Evolutionary conservation across 192 early-diverging fungal species (phyloP).

Genomic region (Paraglomus occultum): DNA sequence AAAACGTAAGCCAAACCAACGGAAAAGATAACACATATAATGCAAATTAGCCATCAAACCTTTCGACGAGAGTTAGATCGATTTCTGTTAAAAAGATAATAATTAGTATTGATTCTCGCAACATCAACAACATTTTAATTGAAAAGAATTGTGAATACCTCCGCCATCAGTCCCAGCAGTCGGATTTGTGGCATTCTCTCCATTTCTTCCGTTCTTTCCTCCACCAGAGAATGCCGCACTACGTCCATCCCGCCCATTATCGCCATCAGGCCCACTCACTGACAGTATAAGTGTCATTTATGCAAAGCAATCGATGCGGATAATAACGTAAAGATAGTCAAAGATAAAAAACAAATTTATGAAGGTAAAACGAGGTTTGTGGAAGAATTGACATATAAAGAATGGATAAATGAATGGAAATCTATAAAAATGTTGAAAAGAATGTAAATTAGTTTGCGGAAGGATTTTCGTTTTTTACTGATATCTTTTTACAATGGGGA

Average conservation of each 20-base stretch:
- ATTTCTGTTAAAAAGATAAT: conserved; percentile 19
- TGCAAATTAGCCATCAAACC: conserved; percentile 13
- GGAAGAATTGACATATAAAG: too few relatives aligned
- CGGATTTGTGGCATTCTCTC: conserved; percentile 20
- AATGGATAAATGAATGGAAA: too few relatives aligned
- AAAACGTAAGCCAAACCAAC: background rate
- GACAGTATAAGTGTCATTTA: background rate
- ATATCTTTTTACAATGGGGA: too few relatives aligned
- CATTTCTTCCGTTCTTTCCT: conserved; percentile 4
- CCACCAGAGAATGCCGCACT: background rate
- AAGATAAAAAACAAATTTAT: too few relatives aligned
- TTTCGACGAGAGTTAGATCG: conserved; percentile 5
- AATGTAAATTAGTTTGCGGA: too few relatives aligned
- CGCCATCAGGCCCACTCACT: conserved; percentile 15
- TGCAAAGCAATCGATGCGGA: too few relatives aligned
- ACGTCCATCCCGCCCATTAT: background rate
- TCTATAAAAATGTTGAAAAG: too few relatives aligned
- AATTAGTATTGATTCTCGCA: conserved; percentile 6
- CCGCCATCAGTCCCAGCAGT: conserved; percentile 9
- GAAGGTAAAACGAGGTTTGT: too few relatives aligned
- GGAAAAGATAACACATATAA: conserved; percentile 3
- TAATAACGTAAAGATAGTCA: too few relatives aligned
- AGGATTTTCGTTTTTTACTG: too few relatives aligned
- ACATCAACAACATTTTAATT: conserved; percentile 20
- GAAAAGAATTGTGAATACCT: conserved; percentile 7